Conservation (phyloP, 495 filamentous ascomycete species). For the Penicillium bovifimosum region DNA sequence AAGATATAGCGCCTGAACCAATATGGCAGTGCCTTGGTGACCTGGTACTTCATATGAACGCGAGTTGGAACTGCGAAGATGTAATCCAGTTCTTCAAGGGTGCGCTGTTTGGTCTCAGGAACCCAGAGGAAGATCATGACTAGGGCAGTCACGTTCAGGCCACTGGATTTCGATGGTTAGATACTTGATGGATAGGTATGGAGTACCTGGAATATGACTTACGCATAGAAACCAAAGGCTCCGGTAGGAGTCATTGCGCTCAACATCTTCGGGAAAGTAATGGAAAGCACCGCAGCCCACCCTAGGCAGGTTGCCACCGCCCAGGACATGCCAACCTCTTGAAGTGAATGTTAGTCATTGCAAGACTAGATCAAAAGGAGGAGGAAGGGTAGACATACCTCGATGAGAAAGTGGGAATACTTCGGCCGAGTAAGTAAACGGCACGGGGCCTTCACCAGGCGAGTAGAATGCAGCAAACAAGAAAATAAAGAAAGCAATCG, state of each 20-base stretch:
- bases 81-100: slow-evolving; percentile 80
- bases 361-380: neutral
- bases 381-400: slow-evolving; percentile 27
- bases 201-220: slow-evolving; percentile 12
- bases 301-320: slow-evolving; percentile 68
- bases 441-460: slow-evolving; percentile 65
- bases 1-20: slow-evolving; percentile 66
- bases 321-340: slow-evolving; percentile 68
- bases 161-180: slow-evolving; percentile 40
- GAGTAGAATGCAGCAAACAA: slow-evolving; percentile 65
- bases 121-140: slow-evolving; percentile 69
- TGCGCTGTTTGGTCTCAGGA: slow-evolving; percentile 74
- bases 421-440: slow-evolving; percentile 72
- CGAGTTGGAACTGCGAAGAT: slow-evolving; percentile 69
- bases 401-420: slow-evolving; percentile 73
- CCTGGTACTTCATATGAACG: slow-evolving; percentile 60
- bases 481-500: slow-evolving; percentile 62
- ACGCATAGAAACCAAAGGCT: slow-evolving; percentile 47
- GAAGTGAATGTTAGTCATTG: slow-evolving; percentile 6
- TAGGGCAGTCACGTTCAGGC: slow-evolving; percentile 62
- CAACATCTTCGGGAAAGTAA: slow-evolving; percentile 66
- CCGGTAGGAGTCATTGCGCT: slow-evolving; percentile 48
- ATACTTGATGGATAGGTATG: neutral
- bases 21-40: slow-evolving; percentile 58
- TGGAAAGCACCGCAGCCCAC: slow-evolving; percentile 66